phyloP scores from a whole-genome alignment of 176 grass and related monocot species.

The Avena insularis region DNA sequence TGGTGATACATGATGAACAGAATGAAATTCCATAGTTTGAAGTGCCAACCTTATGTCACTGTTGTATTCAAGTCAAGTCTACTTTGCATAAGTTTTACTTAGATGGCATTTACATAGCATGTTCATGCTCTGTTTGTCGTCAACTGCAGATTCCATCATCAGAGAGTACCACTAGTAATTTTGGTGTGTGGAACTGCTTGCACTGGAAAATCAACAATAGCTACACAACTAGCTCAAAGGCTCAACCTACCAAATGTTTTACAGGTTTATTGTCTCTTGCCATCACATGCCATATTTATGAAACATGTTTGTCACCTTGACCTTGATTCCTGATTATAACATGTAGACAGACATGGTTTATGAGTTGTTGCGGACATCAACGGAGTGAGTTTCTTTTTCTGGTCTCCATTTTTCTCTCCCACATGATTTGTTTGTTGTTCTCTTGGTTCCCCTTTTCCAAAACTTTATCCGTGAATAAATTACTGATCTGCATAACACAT shows the following conservation, averaged over 20 bases:
- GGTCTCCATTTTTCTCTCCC: background rate
- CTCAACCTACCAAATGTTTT: slow-evolving; percentile 97
- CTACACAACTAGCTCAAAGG: slow-evolving; percentile 95
- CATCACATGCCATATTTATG: slow-evolving; percentile 25
- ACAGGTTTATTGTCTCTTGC: slow-evolving; percentile 62
- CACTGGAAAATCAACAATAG: slow-evolving; percentile 97
- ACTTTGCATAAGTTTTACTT: background rate
- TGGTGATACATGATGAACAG: background rate
- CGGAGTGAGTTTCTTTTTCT: slow-evolving; percentile 65
- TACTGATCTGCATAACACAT: slow-evolving; percentile 23
- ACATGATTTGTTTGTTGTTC: background rate
- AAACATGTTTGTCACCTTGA: slow-evolving; percentile 26
- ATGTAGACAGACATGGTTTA: slow-evolving; percentile 98
- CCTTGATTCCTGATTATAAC: slow-evolving; percentile 41
- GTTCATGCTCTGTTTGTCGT: slow-evolving; percentile 32
- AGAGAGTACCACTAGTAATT: slow-evolving; percentile 93
- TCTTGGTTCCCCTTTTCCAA: background rate
- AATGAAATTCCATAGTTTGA: background rate
- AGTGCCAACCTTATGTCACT: background rate
- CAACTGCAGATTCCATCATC: slow-evolving; percentile 85
- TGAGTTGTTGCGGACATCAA: slow-evolving; percentile 88
- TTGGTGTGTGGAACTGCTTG: slow-evolving; percentile 98
- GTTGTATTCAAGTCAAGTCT: background rate
- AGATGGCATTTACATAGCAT: background rate
- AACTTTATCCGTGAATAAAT: background rate